Conservation (phyloP, 2,329 filamentous ascomycete genomes). For the Cordyceps fumosorosea region DNA sequence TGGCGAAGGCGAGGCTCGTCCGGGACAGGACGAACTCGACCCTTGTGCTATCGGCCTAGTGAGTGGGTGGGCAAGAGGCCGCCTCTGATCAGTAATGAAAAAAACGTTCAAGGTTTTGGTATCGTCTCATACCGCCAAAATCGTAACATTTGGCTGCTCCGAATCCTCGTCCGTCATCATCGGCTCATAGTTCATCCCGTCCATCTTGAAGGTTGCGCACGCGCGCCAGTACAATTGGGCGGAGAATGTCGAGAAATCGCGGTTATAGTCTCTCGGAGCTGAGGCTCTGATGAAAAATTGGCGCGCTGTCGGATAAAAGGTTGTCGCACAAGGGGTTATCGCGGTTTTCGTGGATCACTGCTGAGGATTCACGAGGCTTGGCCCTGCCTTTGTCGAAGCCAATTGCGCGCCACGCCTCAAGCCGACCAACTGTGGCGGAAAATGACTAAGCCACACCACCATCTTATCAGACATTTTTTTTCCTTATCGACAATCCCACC, state of each 20-base stretch:
- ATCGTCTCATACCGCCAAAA: constrained; percentile 46
- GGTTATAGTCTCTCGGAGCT: not conserved
- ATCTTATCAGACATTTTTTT: too few species aligned
- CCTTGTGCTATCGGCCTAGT: constrained; percentile 67
- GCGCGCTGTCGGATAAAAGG: not conserved
- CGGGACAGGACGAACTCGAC: constrained; percentile 90
- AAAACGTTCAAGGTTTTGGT: too few species aligned
- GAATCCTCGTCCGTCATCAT: constrained; percentile 55
- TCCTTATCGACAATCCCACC: constrained; percentile 4
- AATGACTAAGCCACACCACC: constrained; percentile 12
- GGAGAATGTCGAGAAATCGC: not conserved
- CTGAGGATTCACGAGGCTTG: not conserved
- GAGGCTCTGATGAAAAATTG: not conserved
- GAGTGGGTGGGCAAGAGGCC: not conserved
- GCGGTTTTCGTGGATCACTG: not conserved
- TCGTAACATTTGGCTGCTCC: constrained; percentile 51
- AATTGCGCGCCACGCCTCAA: not conserved
- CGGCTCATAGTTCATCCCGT: constrained; percentile 53
- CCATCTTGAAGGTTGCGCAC: constrained; percentile 24
- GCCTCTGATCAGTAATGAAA: constrained; percentile 13
- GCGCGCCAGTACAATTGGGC: not conserved
- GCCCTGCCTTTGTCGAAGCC: not conserved
- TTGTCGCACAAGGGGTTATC: not conserved
- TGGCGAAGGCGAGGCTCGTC: constrained; percentile 86
- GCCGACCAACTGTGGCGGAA: not conserved